phyloP scores from a whole-genome alignment of 257 asterid species.

The Fraxinus pennsylvanica region DNA sequence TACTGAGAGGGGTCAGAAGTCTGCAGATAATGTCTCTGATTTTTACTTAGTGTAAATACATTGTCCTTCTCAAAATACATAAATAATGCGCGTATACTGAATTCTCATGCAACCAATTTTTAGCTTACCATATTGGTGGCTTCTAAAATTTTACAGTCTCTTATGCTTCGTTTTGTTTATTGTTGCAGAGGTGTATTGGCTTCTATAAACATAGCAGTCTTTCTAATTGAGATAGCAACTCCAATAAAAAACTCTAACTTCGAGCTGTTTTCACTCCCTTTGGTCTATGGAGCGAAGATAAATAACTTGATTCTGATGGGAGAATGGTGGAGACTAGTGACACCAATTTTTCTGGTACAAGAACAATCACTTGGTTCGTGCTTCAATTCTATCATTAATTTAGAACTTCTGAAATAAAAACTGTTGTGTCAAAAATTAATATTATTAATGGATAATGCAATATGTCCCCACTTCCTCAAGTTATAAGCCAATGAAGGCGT shows the following conservation, averaged over 20 bases:
- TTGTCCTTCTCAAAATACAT: background rate
- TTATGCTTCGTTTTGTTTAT: slow-evolving; percentile 20
- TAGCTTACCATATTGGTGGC: background rate
- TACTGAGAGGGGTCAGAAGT: slow-evolving; percentile 24
- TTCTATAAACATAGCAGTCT: slow-evolving; percentile 76
- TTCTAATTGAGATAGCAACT: slow-evolving; percentile 76
- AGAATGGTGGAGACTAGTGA: slow-evolving; percentile 94
- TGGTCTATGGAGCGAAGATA: slow-evolving; percentile 78
- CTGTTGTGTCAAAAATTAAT: slow-evolving; percentile 10
- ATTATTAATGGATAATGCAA: background rate
- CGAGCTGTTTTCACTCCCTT: slow-evolving; percentile 67
- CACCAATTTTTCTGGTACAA: slow-evolving; percentile 98
- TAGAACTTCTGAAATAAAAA: slow-evolving; percentile 4
- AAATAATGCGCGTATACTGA: background rate
- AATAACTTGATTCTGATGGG: slow-evolving; percentile 72
- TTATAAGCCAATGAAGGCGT: slow-evolving; percentile 12
- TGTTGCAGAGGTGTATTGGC: slow-evolving; percentile 61
- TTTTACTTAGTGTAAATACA: slow-evolving; percentile 64
- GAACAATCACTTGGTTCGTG: slow-evolving; percentile 65
- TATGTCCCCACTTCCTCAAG: background rate
- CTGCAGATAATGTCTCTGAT: slow-evolving; percentile 52
- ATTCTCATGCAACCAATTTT: slow-evolving; percentile 14
- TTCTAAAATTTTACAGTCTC: background rate
- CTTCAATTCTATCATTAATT: slow-evolving; percentile 42
- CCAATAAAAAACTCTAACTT: slow-evolving; percentile 62